Base-by-base conservation (phyloP, 2,329 filamentous ascomycete species). In the Penicillium sp. region DNA sequence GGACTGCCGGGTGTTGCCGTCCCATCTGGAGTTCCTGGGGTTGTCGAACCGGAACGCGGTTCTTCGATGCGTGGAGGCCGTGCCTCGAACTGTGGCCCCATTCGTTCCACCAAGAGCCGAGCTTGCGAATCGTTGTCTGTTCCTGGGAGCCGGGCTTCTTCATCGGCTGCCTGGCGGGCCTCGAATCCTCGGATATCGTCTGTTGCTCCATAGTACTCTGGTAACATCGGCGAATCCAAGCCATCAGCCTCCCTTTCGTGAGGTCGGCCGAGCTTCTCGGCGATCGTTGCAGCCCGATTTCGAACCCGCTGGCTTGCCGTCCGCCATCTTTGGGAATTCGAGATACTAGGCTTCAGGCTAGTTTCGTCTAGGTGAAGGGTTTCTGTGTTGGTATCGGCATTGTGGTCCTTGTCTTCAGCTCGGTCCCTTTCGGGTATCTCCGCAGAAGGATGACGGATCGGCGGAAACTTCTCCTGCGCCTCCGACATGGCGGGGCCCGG, bases 191-290 rank as follows among this genome's bases (percentile, higher is more conserved):
- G 46, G 15, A 68, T 47, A 48, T 69, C 67, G 38, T 69, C 67
- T 1, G 62, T 68, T 23, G 67, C 66, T 1, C 66, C 67, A 21
- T 59, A 69, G 31, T 58, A 51, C 31, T 69, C 67, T 2, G 67
- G 63, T 6, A 59, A 54, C 23, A 64, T 60, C 25, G 57, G 60
- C 1, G 62, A 51, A 48, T 64, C 62, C 45, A 68, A 60, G 1
- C 64, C 67, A 61, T 69, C 67, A 13, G 60, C 64, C 4, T 61
- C 57, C 50, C 58, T 50, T 51, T 67, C 66, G 47, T 58, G 62
- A 1, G 67, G 62, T n/a, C 67, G 64, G 15, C 67, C 64, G 7
- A 69, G 54, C 13, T 42, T 58, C 41, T 68, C 61, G 3, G 66
- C 67, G 31, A 69, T 57, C 1, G 62, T 63, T 13, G 51, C 56